phyloP scores from a whole-genome alignment of 495 filamentous ascomycete genomes.

The Amphirosellinia nigrospora region DNA sequence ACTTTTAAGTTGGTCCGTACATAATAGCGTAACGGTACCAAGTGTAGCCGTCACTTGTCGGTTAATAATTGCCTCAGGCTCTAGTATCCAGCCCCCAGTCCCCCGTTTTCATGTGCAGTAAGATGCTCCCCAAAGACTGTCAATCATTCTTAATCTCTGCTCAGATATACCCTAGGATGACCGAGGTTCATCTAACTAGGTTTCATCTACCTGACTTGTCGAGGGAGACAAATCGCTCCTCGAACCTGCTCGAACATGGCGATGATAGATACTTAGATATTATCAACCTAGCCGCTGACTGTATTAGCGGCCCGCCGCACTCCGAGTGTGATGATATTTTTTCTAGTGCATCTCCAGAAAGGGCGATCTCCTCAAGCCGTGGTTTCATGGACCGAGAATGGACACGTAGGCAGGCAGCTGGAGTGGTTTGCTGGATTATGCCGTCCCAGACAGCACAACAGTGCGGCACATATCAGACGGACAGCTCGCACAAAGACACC shows the following conservation, averaged over 20 bases:
- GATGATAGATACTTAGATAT: neutral
- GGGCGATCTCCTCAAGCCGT: conserved; percentile 13
- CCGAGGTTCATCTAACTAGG: conserved; percentile 9
- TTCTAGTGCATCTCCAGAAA: conserved; percentile 22
- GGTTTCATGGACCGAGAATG: conserved; percentile 24
- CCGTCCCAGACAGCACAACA: conserved; percentile 23
- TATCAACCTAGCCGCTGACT: conserved; percentile 10
- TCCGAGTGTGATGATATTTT: conserved; percentile 25
- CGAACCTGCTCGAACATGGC: conserved; percentile 12
- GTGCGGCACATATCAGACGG: conserved; percentile 23
- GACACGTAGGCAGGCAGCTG: conserved; percentile 23
- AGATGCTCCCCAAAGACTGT: conserved; percentile 1
- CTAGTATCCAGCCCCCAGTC: neutral
- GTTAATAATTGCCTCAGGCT: conserved; percentile 24
- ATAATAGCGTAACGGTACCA: neutral
- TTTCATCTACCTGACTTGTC: neutral
- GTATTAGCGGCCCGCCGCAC: conserved; percentile 15
- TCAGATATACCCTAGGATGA: conserved; percentile 8
- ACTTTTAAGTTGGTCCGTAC: too few relatives aligned
- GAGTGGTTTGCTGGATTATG: conserved; percentile 20
- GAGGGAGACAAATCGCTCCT: neutral
- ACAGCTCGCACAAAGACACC: conserved; percentile 21
- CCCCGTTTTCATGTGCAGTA: conserved; percentile 11
- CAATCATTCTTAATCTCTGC: conserved; percentile 4
- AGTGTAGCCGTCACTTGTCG: conserved; percentile 10